Base-by-base conservation (phyloP, 768 basidiomycete genomes). In the Boletus tylopilopsis region DNA sequence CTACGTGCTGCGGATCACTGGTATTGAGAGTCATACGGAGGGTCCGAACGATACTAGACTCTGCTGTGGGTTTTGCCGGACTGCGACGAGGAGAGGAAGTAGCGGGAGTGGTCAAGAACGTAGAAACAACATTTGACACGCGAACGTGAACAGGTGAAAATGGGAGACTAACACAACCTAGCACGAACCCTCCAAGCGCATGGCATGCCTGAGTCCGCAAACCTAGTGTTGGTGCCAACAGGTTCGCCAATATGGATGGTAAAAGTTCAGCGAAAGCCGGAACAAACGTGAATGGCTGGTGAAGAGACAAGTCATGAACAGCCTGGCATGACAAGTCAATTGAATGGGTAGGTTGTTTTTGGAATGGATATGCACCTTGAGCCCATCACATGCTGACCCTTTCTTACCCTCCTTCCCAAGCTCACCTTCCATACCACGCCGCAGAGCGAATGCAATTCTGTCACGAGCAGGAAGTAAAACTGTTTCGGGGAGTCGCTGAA, bases 361-460 rank as follows among this genome's bases (percentile, higher is more conserved):
- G 53, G 46, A 53, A 22, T 29, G 32, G 35, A 36, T 16, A 63
- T 68, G 57, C 62, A 85, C 90, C 77, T 84, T 88, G 39, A 90
- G 74, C 19, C 86, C 87, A 64, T 93, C 90, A 29, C 77, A 85
- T 2, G 75, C 77, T 5, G 90, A 81, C 0, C 90, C 90, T 60
- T 90, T 91, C 73, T 92, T 92, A 10, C 90, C 90, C 64, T 93
- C 90, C 63, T 88, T 89, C 6, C 90, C 90, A 13, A 92, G 77
- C 54, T 91, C 85, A 7, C 90, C 90, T 47, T 87, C 85, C 50
- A 93, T 77, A 22, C 85, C 90, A 37, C 90, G 82, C 43, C 81
- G 76, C 18, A 92, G 62, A 3, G 87, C 86, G 49, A 80, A 81
- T 2, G 84, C 76, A 29, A 93, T 88, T 22, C 84, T 76, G 56